These are phyloP conservation scores for Setomelanomma holmii DNA, from an alignment of 2,329 filamentous ascomycete genomes.

Conservation along the genomic window DNA sequence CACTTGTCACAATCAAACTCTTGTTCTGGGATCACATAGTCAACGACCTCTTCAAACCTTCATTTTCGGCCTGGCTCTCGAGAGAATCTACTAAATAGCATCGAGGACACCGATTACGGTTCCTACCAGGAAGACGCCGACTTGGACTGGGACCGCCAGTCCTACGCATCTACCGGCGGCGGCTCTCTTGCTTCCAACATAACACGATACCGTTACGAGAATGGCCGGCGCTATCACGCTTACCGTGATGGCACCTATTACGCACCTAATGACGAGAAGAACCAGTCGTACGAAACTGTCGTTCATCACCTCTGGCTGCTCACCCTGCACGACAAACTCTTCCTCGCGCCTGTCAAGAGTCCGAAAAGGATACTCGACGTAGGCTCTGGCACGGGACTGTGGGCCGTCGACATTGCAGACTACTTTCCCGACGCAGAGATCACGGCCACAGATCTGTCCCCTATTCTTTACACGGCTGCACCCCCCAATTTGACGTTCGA, in stretches of 20 bases:
- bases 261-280: slow-evolving; percentile 42
- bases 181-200: slow-evolving; percentile 49
- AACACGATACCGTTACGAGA: slow-evolving; percentile 50
- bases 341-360: slow-evolving; percentile 39
- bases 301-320: slow-evolving; percentile 46
- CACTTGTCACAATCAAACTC: too few relatives aligned
- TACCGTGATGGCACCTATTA: slow-evolving; percentile 46
- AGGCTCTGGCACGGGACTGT: slow-evolving; percentile 45
- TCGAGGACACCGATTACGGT: slow-evolving; percentile 34
- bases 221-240: slow-evolving; percentile 45
- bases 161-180: slow-evolving; percentile 39
- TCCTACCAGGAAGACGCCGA: slow-evolving; percentile 30
- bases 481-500: slow-evolving; percentile 55
- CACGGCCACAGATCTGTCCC: slow-evolving; percentile 46
- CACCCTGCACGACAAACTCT: slow-evolving; percentile 44
- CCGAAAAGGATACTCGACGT: slow-evolving; percentile 44
- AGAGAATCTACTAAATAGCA: background rate
- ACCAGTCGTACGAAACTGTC: slow-evolving; percentile 36
- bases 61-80: too few relatives aligned
- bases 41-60: too few relatives aligned
- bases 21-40: too few relatives aligned
- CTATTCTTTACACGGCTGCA: slow-evolving; percentile 41
- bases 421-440: slow-evolving; percentile 44
- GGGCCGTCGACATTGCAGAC: slow-evolving; percentile 50
- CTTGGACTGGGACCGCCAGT: slow-evolving; percentile 32